Base-by-base conservation (phyloP, 2,329 filamentous ascomycete species). In the Canariomyces notabilis region DNA sequence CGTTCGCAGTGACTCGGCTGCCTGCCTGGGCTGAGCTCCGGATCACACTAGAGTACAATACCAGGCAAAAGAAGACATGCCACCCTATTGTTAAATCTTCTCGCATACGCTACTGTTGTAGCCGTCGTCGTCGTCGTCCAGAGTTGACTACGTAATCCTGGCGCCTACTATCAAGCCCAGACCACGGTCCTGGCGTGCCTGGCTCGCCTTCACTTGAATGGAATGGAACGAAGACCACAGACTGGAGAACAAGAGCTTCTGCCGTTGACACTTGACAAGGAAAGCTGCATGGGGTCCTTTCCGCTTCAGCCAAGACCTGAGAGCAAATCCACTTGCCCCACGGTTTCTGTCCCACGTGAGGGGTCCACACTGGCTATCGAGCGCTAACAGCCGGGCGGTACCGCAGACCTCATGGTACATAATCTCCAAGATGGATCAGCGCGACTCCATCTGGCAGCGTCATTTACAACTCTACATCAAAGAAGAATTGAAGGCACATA, bases 361-460 rank as follows among this genome's bases (percentile, higher is more conserved):
- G 26, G 21, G 36, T 8, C 11, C 38, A 21, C 8, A 29, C 23
- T 36, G 21, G 23, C 40, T 48, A 46, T 48, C 43, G 36, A 23
- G 40, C 46, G 44, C 46, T 51, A 56, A 56, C 49, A 48, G 21
- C 37, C 31, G 18, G 36, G 44, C 21, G 20, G 50, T 51, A 55
- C 48, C 52, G 41, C 47, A 42, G 29, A 19, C 36, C 40, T 48
- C n/a, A n/a, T n/a, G n/a, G n/a, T n/a, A n/a, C n/a, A n/a, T n/a
- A n/a, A n/a, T n/a, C n/a, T n/a, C n/a, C n/a, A n/a, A n/a, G n/a
- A 48, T 44, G 42, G 15, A 29, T 12, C 26, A 29, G 26, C 26
- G 26, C 9, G 26, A 12, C 26, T 29, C 26, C 26, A 29, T 29
- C 14, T 29, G 14, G 26, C 26, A 29, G 26, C 26, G 26, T 29